These are phyloP conservation scores for Phyllosticta citriasiana DNA, from an alignment of 2,329 filamentous ascomycete genomes.

Conservation along the genomic window DNA sequence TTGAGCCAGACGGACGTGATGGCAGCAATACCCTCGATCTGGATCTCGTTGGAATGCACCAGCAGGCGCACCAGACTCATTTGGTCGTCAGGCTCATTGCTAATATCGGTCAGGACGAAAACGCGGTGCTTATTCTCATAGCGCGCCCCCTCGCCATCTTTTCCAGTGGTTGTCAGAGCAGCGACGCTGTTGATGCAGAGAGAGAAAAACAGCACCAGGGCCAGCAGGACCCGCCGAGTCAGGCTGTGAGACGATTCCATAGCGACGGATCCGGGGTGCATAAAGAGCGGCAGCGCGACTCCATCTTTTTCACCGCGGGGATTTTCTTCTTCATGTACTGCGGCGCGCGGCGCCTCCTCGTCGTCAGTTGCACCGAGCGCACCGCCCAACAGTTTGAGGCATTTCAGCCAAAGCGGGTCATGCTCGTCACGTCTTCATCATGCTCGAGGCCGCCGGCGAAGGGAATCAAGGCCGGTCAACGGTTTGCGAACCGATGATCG, in stretches of 20 bases:
- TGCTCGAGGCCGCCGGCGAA: neutral
- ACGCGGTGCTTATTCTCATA: constrained; percentile 9
- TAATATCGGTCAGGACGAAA: constrained; percentile 16
- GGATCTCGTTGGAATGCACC: constrained; percentile 15
- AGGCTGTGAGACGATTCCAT: neutral
- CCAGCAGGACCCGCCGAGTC: neutral
- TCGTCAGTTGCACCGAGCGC: neutral
- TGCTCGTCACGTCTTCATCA: neutral
- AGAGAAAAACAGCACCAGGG: neutral
- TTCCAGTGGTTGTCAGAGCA: neutral
- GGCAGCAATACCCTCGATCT: constrained; percentile 15
- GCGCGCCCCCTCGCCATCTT: neutral
- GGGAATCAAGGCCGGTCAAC: neutral
- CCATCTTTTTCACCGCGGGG: neutral
- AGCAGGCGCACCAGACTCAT: constrained; percentile 15
- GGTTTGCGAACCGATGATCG: neutral
- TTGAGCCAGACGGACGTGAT: constrained; percentile 15
- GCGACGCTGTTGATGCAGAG: neutral
- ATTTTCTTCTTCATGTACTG: neutral
- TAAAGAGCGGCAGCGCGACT: neutral
- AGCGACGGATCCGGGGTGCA: neutral
- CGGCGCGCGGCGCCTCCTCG: neutral
- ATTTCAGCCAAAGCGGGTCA: neutral
- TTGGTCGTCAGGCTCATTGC: constrained; percentile 17
- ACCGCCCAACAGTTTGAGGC: neutral